Base-by-base conservation (phyloP, 176 grass and related monocot species). In the Guadua angustifolia region DNA sequence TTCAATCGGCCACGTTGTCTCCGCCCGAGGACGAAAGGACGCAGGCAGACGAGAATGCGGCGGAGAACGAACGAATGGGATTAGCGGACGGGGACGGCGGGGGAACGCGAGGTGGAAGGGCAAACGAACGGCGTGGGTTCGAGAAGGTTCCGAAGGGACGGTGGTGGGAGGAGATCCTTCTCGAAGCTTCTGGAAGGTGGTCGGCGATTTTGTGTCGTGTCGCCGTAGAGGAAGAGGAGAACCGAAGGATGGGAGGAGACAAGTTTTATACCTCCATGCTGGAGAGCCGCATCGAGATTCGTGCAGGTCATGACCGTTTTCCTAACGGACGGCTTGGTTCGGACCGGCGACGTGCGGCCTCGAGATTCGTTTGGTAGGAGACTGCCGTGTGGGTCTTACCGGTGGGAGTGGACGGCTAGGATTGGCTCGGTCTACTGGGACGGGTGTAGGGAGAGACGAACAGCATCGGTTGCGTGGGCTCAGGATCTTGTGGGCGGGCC, bases 181-280 rank as follows among this genome's bases (percentile, higher is more conserved):
- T 39, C 6, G 81, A 83, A 65, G 21, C 26, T 83, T 74, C 81
- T 3, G 68, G 53, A 82, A 61, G 29, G 46, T 35, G 71, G 71
- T 19, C 10, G 49, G 26, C 49, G 47, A 53, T 64, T 7, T 29
- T 16, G 39, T 25, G 7, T 47, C 68, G 38, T 10, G 29, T 18
- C 49, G 26, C 29, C 49, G 26, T 10, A 7, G 71, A 19, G 71
- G 15, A 16, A 17, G 25, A 21, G 45, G 56, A 5, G 8, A 29
- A 29, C 29, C 29, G 29, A 29, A 29, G 29, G 29, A 29, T 3
- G 47, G 15, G 24, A 49, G 6, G 6, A 9, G 46, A 7, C 50
- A 6, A 18, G 52, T 1, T 7, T 17, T 7, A 6, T 40, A 8
- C 40, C 1, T 9, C 40, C 18, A 19, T 21, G 19, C 52, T 21